A percentile compares a stretch with the other conserved stretches of the same genome.
phyloP scores from a whole-genome alignment of 1,139 yeast species.

The Diutina siamensis region DNA sequence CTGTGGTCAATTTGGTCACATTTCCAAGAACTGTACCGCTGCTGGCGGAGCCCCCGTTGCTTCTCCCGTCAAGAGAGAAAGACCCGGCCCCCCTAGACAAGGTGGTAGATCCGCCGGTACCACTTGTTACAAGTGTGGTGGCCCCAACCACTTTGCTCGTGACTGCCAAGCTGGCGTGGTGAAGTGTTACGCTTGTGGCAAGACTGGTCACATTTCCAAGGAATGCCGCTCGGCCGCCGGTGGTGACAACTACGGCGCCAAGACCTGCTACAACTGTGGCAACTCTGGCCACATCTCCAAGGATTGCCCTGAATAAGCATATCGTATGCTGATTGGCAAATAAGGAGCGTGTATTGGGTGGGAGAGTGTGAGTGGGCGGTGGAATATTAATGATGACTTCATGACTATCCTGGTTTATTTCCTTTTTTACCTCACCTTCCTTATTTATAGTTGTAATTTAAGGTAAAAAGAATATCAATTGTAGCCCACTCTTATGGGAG shows the following conservation, averaged over 20 bases:
- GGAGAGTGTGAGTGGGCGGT: conserved; percentile 5
- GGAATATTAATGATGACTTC: conserved; percentile 4
- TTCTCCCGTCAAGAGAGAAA: conserved; percentile 11
- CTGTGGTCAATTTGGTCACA: conserved; percentile 73
- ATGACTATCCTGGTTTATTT: conserved; percentile 5
- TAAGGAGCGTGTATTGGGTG: background rate
- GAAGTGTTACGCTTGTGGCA: conserved; percentile 90
- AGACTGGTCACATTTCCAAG: conserved; percentile 77
- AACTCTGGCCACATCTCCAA: conserved; percentile 13
- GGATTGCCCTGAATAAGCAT: conserved; percentile 9
- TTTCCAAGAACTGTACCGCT: conserved; percentile 60
- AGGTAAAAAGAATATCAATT: background rate
- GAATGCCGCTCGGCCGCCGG: conserved; percentile 49
- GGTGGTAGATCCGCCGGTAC: conserved; percentile 37
- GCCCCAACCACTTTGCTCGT: conserved; percentile 87
- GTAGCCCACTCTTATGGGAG: background rate
- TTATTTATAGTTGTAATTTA: conserved; percentile 4
- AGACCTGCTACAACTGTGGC: conserved; percentile 33
- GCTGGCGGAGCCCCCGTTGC: conserved; percentile 13
- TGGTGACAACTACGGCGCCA: conserved; percentile 22
- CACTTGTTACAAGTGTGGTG: conserved; percentile 86
- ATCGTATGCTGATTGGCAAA: background rate
- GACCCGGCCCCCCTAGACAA: conserved; percentile 8
- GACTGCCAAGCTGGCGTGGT: conserved; percentile 70
- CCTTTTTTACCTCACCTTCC: conserved; percentile 6